These are phyloP conservation scores for Warburgia ugandensis DNA, from an alignment of 164 flowering plant genomes.

Conservation along the genomic window DNA sequence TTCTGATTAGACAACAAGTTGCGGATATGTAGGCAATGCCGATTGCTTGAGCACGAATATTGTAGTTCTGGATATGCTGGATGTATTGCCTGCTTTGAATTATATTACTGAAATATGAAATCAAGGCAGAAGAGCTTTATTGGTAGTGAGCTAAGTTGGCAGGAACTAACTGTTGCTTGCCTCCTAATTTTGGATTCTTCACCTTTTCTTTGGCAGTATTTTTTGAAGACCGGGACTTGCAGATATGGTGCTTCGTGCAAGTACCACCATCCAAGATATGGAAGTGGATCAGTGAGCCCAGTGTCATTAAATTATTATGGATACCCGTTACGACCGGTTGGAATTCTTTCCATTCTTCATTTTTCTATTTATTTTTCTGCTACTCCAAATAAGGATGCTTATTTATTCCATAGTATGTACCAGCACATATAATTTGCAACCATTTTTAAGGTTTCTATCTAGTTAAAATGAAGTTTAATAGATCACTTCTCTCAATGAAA, in stretches of 20 bases:
- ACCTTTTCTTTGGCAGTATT: constrained; percentile 46
- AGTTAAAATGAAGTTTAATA: background rate
- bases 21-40: background rate
- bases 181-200: background rate
- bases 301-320: constrained; percentile 63
- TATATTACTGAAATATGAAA: background rate
- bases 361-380: background rate
- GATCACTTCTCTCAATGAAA: background rate
- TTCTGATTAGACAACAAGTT: background rate
- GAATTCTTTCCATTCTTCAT: constrained; percentile 15
- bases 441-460: background rate
- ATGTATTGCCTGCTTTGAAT: background rate
- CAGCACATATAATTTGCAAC: background rate
- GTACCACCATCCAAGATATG: constrained; percentile 87
- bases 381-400: background rate
- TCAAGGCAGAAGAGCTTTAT: background rate
- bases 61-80: background rate
- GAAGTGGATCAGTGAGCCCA: constrained; percentile 40
- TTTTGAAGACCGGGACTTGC: constrained; percentile 81
- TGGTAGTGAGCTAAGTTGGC: background rate
- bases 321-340: constrained; percentile 86
- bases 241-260: constrained; percentile 93
- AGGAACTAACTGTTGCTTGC: background rate
- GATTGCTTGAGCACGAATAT: background rate
- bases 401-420: background rate